phyloP scores from a whole-genome alignment of 495 filamentous ascomycete species.

The Schizothecium vesticola region DNA sequence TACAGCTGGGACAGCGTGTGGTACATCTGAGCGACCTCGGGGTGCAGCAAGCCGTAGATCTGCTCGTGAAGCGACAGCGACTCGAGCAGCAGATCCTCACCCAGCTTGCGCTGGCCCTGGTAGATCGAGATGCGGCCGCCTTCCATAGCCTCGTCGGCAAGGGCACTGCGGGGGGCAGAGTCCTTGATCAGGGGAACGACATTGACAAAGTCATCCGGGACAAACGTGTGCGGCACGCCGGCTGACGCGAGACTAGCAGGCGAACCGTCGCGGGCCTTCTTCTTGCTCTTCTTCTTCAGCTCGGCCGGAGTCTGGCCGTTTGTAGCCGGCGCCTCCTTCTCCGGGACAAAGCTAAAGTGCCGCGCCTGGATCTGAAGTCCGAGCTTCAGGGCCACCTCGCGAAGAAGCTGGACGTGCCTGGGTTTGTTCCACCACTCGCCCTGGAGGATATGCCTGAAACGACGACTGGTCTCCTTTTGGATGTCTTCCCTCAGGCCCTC shows the following conservation, averaged over 20 bases:
- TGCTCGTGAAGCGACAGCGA: conserved; percentile 96
- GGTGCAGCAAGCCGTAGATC: conserved; percentile 96
- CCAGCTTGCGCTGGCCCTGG: conserved; percentile 91
- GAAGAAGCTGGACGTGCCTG: conserved; percentile 76
- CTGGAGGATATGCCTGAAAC: conserved; percentile 72
- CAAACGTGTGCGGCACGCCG: conserved; percentile 59
- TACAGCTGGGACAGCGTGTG: conserved; percentile 91
- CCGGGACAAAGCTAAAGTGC: conserved; percentile 65
- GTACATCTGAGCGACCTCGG: conserved; percentile 93
- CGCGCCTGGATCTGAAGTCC: conserved; percentile 83
- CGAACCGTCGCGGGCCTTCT: conserved; percentile 52
- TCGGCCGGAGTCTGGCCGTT: conserved; percentile 33
- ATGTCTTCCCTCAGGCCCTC: conserved; percentile 64
- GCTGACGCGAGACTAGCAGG: conserved; percentile 50
- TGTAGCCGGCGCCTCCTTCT: conserved; percentile 19
- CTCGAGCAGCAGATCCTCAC: conserved; percentile 91
- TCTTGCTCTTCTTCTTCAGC: conserved; percentile 67
- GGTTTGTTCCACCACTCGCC: conserved; percentile 59
- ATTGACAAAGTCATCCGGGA: conserved; percentile 81
- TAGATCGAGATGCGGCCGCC: conserved; percentile 90
- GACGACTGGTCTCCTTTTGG: conserved; percentile 59
- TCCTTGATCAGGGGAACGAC: conserved; percentile 92
- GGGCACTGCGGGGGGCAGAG: conserved; percentile 74
- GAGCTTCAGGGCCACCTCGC: conserved; percentile 83
- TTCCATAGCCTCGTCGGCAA: conserved; percentile 94